Evolutionary conservation across 2,329 filamentous ascomycete genomes (phyloP), one percentile per base, ranked within the genome.

Genomic region (Colletotrichum musicola): DNA sequence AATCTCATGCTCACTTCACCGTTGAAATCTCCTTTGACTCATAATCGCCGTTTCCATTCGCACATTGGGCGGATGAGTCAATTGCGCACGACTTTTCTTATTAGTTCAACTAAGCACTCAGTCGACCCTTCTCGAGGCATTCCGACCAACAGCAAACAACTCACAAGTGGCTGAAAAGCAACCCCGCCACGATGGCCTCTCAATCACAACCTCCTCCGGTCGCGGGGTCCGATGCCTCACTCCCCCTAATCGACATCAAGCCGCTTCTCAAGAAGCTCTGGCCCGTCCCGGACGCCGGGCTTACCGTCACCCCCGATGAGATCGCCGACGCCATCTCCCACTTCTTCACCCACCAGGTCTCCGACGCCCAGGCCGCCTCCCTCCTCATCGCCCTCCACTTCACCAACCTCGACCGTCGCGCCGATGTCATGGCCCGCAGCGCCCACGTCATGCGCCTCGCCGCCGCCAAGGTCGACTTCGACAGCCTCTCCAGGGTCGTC

Each of bases 311-410:
- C 16, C 90, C 95, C 13, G 84, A 89, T 58, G 94, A 98, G 78
- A 96, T 99, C 78, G 94, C 95, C 68, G 86, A 91, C n/a, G 95
- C 95, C 62, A 91, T 98, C 74, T 91, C 93, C 4, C 86, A 95
- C 76, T 97, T 98, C 77, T 98, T 98, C 81, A 95, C 94, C 67
- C 92, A 98, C 81, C 89, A 90, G 72, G 85, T 98, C 18, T 95
- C 93, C n/a, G 91, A 93, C 46, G 92, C 95, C 9, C 96, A 98
- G 79, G 92, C 93, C 1, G 93, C 93, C 62, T 92, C 95, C 46
- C 85, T 99, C 64, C 85, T 98, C 60, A 98, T 96, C 76, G 93
- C 94, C 62, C 85, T 99, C 53, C 95, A 98, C 82, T 98, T 97
- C 73, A 97, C 94, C 1, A 90, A 91, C 67, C 89, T 94, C 79